Evolutionary conservation across 805 yeast genomes (phyloP), one percentile per base, ranked within the genome.

Genomic region (Teunomyces lycoperdinae): DNA sequence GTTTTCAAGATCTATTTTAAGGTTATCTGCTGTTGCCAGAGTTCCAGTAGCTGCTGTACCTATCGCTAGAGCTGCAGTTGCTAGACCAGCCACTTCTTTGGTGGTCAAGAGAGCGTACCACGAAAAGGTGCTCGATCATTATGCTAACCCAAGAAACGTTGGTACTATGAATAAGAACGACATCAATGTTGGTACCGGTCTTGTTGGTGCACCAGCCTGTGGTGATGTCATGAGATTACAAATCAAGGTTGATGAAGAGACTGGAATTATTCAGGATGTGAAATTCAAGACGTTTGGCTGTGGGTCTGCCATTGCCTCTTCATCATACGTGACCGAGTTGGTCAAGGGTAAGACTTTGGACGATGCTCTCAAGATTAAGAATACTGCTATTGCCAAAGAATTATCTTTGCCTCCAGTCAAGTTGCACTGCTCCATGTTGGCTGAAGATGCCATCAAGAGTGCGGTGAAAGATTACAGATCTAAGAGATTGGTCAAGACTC

Each of bases 271-370:
- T 58, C 83, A 88, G 67, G 96, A 94, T 66, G 99, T 92, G 53
- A 92, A 90, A 69, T 94, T 94, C 73, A 94, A 94, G 80, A 94
- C 99, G 3, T 94, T 94, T 73, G 99, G 99, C n/a, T 94, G 99
- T 67, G 99, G 99, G 40, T 84, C 94, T 2, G 99, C 99, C 45
- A 94, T 94, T 66, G 99, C 99, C 1, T 87, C 96, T 2, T 87
- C 96, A 8, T 88, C 96, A 1, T 94, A 87, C 66, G 94, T 94
- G 62, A 94, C 99, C 3, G 97, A 91, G 64, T 78, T 94, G 53
- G 96, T 94, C 50, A 86, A 92, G 64, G 99, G 99, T 38, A 90
- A 89, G 83, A 80, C 94, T 39, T 73, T 94, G 44, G 97, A 92
- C 45, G 97, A 94, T 64, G 98, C 98, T 17, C 84, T 89, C 48